Conservation (phyloP, 228 moss, liverwort and hornwort species). For the Sphagnum magellanicum region DNA sequence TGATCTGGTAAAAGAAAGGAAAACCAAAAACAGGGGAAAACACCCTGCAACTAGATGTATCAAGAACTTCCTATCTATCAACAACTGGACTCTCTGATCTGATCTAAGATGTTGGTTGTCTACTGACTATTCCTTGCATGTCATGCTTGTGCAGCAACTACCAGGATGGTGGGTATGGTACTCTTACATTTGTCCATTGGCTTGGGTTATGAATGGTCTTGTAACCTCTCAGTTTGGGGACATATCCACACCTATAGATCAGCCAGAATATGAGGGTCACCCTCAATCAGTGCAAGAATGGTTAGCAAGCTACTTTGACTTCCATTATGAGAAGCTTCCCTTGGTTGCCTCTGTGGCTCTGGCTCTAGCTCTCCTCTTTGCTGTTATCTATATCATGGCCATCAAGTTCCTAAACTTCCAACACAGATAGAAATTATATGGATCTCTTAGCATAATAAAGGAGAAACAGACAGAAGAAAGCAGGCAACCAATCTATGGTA, state of each 20-base stretch:
- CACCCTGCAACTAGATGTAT: too few relatives aligned
- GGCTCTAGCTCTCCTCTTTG: constrained; percentile 25
- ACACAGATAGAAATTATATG: constrained; percentile 16
- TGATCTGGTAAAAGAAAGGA: too few relatives aligned
- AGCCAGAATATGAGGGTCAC: background rate
- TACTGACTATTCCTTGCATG: too few relatives aligned
- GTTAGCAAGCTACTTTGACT: constrained; percentile 33
- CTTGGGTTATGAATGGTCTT: constrained; percentile 52
- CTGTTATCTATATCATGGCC: constrained; percentile 27
- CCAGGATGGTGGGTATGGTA: constrained; percentile 67
- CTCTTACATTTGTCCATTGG: constrained; percentile 55
- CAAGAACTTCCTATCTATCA: too few relatives aligned
- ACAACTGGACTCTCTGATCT: too few relatives aligned
- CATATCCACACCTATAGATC: background rate
- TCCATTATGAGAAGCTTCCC: constrained; percentile 32
- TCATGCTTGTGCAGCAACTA: constrained; percentile 34
- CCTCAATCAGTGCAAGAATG: constrained; percentile 12
- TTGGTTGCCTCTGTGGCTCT: constrained; percentile 28
- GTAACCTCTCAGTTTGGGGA: constrained; percentile 59
- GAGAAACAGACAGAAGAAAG: too few relatives aligned
- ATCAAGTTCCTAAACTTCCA: constrained; percentile 62
- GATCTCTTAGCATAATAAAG: too few relatives aligned
- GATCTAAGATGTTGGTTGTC: too few relatives aligned
- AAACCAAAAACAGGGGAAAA: too few relatives aligned
- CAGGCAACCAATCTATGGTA: too few relatives aligned